These are phyloP conservation scores for Lactarius sanguifluus DNA, from an alignment of 768 basidiomycete species.

Conservation along the genomic window DNA sequence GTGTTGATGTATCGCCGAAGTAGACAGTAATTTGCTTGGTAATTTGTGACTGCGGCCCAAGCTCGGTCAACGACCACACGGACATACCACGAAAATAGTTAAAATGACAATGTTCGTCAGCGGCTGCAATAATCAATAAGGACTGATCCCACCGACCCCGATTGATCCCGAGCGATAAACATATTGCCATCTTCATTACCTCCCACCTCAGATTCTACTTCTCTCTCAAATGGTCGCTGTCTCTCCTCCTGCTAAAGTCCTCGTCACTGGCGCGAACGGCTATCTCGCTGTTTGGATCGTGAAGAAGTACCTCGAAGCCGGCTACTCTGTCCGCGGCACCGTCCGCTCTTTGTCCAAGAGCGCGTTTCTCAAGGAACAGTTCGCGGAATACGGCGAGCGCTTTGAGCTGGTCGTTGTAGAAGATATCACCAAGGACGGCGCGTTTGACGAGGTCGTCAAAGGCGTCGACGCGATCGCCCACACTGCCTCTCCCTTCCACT, in stretches of 20 bases:
- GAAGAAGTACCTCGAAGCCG: conserved; percentile 53
- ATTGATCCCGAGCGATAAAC: background rate
- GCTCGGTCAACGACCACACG: no score
- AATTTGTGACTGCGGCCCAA: no score
- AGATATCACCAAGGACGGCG: conserved; percentile 61
- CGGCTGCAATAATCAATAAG: background rate
- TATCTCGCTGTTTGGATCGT: conserved; percentile 63
- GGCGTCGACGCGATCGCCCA: conserved; percentile 73
- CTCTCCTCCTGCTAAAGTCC: conserved; percentile 40
- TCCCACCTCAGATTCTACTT: background rate
- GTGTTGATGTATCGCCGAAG: no score
- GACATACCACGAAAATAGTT: background rate
- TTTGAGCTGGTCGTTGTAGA: conserved; percentile 66
- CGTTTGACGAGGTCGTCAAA: conserved; percentile 78
- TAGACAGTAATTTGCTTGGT: no score
- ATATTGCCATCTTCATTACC: background rate
- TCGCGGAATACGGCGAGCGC: conserved; percentile 53
- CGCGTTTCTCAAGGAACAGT: conserved; percentile 52
- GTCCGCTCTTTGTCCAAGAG: conserved; percentile 65
- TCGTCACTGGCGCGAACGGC: conserved; percentile 62
- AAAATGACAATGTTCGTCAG: background rate
- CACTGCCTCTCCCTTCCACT: conserved; percentile 61
- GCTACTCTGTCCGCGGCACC: conserved; percentile 64
- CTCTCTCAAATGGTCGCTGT: conserved; percentile 39
- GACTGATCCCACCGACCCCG: background rate